Evolutionary conservation across 2,329 filamentous ascomycete species (phyloP).

Genomic region (Clonostachys byssicola): DNA sequence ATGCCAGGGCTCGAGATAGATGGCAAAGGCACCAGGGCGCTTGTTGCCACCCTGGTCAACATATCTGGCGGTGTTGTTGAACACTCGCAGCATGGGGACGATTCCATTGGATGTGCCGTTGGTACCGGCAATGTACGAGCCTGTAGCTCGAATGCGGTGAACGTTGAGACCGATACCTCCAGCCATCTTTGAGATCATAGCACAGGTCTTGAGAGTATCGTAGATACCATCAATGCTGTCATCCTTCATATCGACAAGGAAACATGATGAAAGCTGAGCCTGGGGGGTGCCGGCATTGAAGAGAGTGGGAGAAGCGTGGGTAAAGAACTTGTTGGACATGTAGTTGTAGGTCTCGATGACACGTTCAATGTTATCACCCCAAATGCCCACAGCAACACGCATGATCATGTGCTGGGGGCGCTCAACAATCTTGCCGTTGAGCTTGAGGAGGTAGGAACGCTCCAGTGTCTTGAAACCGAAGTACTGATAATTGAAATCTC

Average conservation of each 20-base stretch:
- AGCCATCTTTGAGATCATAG: slow-evolving; percentile 99
- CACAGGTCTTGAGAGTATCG: slow-evolving; percentile 97
- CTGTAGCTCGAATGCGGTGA: slow-evolving; percentile 94
- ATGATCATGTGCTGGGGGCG: slow-evolving; percentile 99
- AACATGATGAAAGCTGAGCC: slow-evolving; percentile 94
- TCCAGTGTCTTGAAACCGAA: slow-evolving; percentile 99
- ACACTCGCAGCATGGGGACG: slow-evolving; percentile 95
- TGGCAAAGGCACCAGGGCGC: slow-evolving; percentile 95
- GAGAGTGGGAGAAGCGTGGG: slow-evolving; percentile 93
- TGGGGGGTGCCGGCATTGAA: slow-evolving; percentile 97
- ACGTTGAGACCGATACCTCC: slow-evolving; percentile 96
- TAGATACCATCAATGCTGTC: slow-evolving; percentile 99
- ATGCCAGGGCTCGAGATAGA: slow-evolving; percentile 99
- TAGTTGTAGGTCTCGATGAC: slow-evolving; percentile 97
- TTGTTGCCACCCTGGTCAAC: slow-evolving; percentile 99
- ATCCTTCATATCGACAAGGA: slow-evolving; percentile 99
- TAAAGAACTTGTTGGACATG: slow-evolving; percentile 99
- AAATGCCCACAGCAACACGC: slow-evolving; percentile 96
- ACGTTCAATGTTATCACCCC: slow-evolving; percentile 90
- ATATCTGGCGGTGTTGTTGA: slow-evolving; percentile 98
- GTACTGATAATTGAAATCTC: slow-evolving; percentile 99
- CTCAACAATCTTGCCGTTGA: slow-evolving; percentile 94
- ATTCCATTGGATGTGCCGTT: slow-evolving; percentile 98
- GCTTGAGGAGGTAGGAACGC: slow-evolving; percentile 92
- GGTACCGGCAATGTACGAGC: slow-evolving; percentile 96